Percentiles rank a stretch among this genome's conserved stretches.
Conservation (phyloP, 257 asterid species). For the Solanum stenotomum region DNA sequence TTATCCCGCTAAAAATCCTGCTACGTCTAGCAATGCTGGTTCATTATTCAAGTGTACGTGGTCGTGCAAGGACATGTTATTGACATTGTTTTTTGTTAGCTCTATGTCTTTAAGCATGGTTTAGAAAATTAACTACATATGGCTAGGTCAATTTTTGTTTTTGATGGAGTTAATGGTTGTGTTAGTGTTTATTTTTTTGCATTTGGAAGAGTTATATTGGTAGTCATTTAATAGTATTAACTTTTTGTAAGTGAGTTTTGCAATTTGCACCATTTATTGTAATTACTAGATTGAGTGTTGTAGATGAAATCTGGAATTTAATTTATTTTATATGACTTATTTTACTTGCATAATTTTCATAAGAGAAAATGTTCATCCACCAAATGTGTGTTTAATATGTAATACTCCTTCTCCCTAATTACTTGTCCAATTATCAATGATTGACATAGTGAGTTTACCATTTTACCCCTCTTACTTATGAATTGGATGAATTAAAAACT, state of each 20-base stretch:
- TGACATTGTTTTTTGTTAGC: background rate
- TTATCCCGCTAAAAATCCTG: background rate
- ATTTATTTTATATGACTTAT: background rate
- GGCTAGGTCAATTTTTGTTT: too few species aligned
- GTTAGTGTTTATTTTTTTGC: background rate
- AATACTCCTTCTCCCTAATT: too few species aligned
- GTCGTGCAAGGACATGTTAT: background rate
- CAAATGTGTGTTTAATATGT: background rate
- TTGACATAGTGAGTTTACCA: too few species aligned
- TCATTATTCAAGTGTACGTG: background rate
- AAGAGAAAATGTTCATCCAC: background rate
- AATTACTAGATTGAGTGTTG: background rate
- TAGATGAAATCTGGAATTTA: background rate
- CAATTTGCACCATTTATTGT: background rate
- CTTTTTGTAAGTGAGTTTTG: background rate
- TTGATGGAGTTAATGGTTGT: background rate
- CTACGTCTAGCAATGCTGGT: background rate
- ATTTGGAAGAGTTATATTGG: background rate
- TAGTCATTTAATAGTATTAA: too few species aligned
- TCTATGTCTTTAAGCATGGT: too few species aligned
- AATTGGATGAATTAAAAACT: too few species aligned
- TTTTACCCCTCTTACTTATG: too few species aligned
- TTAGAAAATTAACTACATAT: background rate
- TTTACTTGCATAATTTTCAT: background rate
- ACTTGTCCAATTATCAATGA: too few species aligned